Conservation (phyloP, 163 green algal species). For the Scenedesmus sp. region DNA sequence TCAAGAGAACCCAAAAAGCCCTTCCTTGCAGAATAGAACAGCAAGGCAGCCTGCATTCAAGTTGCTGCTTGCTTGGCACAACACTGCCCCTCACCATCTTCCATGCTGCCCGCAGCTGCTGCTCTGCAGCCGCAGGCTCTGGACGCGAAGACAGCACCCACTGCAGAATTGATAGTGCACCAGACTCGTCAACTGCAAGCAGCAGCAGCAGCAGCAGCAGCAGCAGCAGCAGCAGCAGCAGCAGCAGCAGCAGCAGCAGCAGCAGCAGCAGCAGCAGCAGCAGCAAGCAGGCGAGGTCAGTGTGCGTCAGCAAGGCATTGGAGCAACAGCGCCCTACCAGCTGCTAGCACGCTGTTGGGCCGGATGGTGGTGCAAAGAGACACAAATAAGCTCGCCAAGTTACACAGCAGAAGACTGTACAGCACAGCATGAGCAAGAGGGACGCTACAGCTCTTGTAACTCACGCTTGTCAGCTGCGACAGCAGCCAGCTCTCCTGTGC, state of each 20-base stretch:
- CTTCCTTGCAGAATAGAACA: not conserved
- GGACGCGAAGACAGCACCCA: conserved; percentile 47
- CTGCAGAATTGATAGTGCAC: conserved; percentile 59
- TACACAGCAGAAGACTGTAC: not conserved
- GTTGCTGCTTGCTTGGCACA: too few relatives aligned
- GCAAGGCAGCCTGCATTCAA: not conserved
- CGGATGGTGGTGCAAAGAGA: not conserved
- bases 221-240: too few relatives aligned
- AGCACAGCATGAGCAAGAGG: not conserved
- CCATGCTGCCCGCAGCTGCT: conserved; percentile 53
- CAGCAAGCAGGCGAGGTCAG: not conserved
- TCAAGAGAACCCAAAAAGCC: not conserved
- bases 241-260: too few relatives aligned
- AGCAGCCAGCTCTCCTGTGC: conserved; percentile 1
- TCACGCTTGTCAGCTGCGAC: conserved; percentile 27
- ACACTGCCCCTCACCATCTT: conserved; percentile 33
- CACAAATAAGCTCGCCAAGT: too few relatives aligned
- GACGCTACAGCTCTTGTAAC: not conserved
- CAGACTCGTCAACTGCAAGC: conserved; percentile 61
- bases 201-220: not conserved
- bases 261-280: not conserved
- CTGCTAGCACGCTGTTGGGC: not conserved
- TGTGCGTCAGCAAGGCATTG: not conserved
- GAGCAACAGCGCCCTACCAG: not conserved
- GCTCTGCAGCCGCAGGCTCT: conserved; percentile 33